Evolutionary conservation across 306 rosid species (phyloP), one percentile per base, ranked within the genome.

Genomic region (Corylus americana): DNA sequence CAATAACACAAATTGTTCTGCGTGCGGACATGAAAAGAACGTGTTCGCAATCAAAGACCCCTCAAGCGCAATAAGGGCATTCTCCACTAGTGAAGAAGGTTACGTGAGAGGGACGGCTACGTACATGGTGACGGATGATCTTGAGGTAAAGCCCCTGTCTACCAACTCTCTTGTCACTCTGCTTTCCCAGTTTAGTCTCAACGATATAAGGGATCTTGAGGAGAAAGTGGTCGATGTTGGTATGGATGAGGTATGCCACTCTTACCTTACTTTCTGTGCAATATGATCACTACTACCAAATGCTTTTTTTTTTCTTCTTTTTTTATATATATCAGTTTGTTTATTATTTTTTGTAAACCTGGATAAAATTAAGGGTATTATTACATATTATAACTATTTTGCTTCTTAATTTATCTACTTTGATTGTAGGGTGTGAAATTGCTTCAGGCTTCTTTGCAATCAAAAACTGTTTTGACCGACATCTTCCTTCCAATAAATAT

Each of bases 51-150:
- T 7, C 55, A 22, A 70, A 5, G 20, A 57, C 7, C 35, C 25
- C 14, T 42, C 55, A 5, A 22, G 0, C 5, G 31, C 1, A 3
- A 45, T 6, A 35, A 58, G 2, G 8, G 55, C 7, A 0, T 62
- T 14, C 1, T 13, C 22, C 49, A 2, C 47, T 8, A 4, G 49
- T 11, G 62, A 27, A 13, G 51, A 31, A 42, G 86, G 91, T 0
- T 88, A 71, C 63, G 89, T 85, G 35, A 83, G 78, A 70, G 86
- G 63, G 8, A 73, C 81, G 0, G 79, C 79, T 3, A 85, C 87
- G 0, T 86, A 86, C 49, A 88, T 80, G 83, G 85, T 83, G 27
- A 88, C 62, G 83, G 88, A 86, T 77, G 89, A 88, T 67, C 70
- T 88, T 8, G 61, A 57, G 0, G 71, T 87, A 9, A 29, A 10